Base-by-base conservation (phyloP, 257 asterid genomes). In the Petunia axillaris region DNA sequence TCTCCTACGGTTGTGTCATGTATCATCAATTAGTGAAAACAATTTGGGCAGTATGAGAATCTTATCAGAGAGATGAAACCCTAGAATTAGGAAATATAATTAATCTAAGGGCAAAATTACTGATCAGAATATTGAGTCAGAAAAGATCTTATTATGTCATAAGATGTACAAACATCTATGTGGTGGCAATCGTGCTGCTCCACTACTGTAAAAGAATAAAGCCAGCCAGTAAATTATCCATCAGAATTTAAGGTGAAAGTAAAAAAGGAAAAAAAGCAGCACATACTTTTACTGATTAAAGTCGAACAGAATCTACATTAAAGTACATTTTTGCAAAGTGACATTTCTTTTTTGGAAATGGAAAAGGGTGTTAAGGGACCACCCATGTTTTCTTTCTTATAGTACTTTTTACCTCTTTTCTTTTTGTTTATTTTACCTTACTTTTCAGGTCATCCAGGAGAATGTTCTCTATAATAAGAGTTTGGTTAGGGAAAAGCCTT, bases 401-500 rank as follows among this genome's bases (percentile, higher is more conserved):
- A 37, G n/a, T 9, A 14, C 43, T 66, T 14, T 37, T 40, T 36
- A 37, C 44, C 44, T 39, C 5, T 37, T 10, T 36, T 54, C 25
- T 5, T 8, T n/a, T 64, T 48, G 68, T 3, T 52, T 76, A 71
- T 48, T n/a, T 70, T 79, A 78, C 64, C 35, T 81, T 79, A 53
- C 85, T 82, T 89, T 87, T 80, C 37, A 85, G 87, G 77, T 59
- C 76, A 81, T 79, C 85, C 88, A 83, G 91, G 82, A 76, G 93
- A 89, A 89, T 89, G 91, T 87, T 89, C 86, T 82, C 83, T 78
- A 68, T 25, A 82, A 74, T 75, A 75, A 68, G 79, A 54, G 78
- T 81, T 8, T 8, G 58, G 55, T 9, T 50, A 50, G 14, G 55
- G 55, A 50, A 11, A 50, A 50, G 54, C 54, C 9, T 50, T 48